Evolutionary conservation across 257 asterid genomes (phyloP), one percentile per base, ranked within the genome.

Genomic region (Haberlea rhodopensis): DNA sequence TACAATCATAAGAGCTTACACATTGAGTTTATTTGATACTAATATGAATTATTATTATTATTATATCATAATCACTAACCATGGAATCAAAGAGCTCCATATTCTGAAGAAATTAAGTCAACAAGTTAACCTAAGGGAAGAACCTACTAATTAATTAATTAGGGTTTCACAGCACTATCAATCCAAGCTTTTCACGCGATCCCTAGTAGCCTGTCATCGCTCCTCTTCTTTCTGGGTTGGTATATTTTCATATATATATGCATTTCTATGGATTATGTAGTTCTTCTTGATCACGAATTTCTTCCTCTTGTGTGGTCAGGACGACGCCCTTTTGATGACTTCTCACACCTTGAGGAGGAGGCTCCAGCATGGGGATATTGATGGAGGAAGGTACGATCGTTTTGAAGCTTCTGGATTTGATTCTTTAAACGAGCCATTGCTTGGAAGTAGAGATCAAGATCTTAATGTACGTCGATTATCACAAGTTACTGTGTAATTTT

Each of bases 301-400:
- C 34, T 51, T 28, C 29, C 21, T 57, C 1, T 27, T 28, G 15
- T 8, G 40, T 31, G 10, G n/a, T n/a, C n/a, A n/a, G 13, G 13
- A 65, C 51, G 52, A 23, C 22, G 53, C 15, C 25, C n/a, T n/a
- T 23, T 28, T 32, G 69, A 89, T 91, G 98, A 74, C 79, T 57
- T 88, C 94, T 60, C 83, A 81, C 55, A 84, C 92, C 28, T 62
- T 92, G 85, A 81, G 99, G 72, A 77, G 99, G 70, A 75, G 99
- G 81, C 83, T 84, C 48, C 88, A 82, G 71, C 96, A 85, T 34
- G 86, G 83, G 27, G 96, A 85, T 77, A 84, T 84, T 59, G 99
- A 81, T 57, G 95, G 89, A 55, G 91, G 76, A 54, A 77, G 75
- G 25, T 53, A 79, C 53, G 85, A 77, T 32, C 75, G 63, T 64